Percentiles rank a stretch among this genome's conserved stretches.
Evolutionary conservation across 345 rosid genomes (phyloP).

Genomic region (Eucalyptus albens): DNA sequence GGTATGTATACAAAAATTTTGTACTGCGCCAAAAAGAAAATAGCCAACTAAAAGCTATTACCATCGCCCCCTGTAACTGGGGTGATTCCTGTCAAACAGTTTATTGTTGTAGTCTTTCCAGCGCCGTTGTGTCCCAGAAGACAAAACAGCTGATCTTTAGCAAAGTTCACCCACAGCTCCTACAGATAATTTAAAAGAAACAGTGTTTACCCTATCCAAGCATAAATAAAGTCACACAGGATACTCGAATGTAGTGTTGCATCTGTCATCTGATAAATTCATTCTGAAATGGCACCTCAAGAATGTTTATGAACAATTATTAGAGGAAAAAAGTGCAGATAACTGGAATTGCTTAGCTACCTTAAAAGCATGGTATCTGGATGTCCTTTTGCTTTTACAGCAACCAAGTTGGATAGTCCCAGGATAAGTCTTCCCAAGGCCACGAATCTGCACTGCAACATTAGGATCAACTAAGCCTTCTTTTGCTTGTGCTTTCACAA

Average conservation of each 20-base stretch:
- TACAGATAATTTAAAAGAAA: conserved; percentile 1
- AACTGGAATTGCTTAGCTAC: conserved; percentile 7
- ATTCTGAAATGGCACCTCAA: not conserved
- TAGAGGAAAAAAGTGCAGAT: not conserved
- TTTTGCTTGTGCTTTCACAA: no score
- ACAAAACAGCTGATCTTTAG: conserved; percentile 83
- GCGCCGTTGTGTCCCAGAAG: conserved; percentile 97
- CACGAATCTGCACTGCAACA: conserved; percentile 81
- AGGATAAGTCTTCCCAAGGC: conserved; percentile 69
- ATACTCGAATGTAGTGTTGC: not conserved
- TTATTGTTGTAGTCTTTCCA: conserved; percentile 87
- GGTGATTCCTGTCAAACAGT: conserved; percentile 75
- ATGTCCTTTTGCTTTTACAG: conserved; percentile 61
- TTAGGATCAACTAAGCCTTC: conserved; percentile 20
- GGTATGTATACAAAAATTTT: not conserved
- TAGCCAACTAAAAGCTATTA: conserved; percentile 1
- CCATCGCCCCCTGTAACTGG: conserved; percentile 84
- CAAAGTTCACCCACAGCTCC: conserved; percentile 82
- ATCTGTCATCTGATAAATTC: not conserved
- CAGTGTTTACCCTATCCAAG: not conserved
- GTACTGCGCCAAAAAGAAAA: not conserved
- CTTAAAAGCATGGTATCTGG: conserved; percentile 76
- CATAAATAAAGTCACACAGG: not conserved
- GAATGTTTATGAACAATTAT: not conserved
- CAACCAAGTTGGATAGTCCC: conserved; percentile 51